Evolutionary conservation across 1,139 yeast species (phyloP).

Genomic region (Saccharomyces hybrid): DNA sequence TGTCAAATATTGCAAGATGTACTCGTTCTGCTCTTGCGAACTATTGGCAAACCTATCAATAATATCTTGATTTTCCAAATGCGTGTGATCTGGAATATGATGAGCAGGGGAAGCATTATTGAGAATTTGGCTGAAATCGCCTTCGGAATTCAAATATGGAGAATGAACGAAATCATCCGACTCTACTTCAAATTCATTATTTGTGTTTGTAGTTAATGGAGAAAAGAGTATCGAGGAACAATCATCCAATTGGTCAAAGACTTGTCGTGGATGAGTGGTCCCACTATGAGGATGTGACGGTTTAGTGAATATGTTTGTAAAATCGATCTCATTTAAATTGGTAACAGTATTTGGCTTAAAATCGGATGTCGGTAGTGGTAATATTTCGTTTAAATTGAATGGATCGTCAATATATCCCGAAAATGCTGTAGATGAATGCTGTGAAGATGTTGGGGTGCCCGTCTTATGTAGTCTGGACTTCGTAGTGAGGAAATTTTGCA

Average conservation of each 20-base stretch:
- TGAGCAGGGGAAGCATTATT: not conserved
- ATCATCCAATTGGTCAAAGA: not conserved
- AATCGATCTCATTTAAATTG: slow-evolving; percentile 29
- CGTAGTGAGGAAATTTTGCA: not conserved
- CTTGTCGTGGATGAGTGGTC: not conserved
- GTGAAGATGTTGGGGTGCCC: not conserved
- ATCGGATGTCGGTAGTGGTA: not conserved
- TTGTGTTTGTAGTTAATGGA: not conserved
- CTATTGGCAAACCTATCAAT: not conserved
- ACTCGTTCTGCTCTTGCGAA: not conserved
- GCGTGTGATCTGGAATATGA: not conserved
- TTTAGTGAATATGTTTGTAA: slow-evolving; percentile 29
- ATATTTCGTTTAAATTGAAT: not conserved
- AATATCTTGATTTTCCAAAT: not conserved
- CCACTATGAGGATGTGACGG: slow-evolving; percentile 9
- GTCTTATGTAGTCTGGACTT: not conserved
- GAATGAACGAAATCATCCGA: not conserved
- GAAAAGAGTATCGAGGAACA: not conserved
- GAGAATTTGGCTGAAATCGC: not conserved
- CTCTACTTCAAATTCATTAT: not conserved
- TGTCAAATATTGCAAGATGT: not conserved
- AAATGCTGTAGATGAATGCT: not conserved
- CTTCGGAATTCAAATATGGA: not conserved
- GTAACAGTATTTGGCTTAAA: not conserved
- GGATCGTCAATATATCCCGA: not conserved